phyloP scores from a whole-genome alignment of 495 filamentous ascomycete species.

The Xylaria castorea region DNA sequence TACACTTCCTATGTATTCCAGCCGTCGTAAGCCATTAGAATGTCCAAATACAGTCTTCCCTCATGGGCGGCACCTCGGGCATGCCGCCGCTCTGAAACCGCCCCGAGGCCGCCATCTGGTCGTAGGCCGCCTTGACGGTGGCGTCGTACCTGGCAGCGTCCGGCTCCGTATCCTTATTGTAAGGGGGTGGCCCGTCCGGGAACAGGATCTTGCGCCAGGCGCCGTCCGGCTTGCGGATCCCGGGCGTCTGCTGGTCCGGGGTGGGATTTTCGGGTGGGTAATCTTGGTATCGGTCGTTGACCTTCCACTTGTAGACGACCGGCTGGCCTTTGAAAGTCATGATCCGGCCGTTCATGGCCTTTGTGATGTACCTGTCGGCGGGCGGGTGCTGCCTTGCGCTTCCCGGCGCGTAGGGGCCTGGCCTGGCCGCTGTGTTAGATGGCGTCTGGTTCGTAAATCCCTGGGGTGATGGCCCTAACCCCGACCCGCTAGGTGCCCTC shows the following conservation, averaged over 20 bases:
- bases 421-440: constrained; percentile 12
- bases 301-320: constrained; percentile 47
- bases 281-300: constrained; percentile 37
- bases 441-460: not conserved
- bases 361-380: constrained; percentile 46
- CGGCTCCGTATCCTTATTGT: constrained; percentile 60
- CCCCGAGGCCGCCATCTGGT: constrained; percentile 64
- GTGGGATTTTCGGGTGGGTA: constrained; percentile 29
- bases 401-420: constrained; percentile 48
- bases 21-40: constrained; percentile 52
- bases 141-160: constrained; percentile 54
- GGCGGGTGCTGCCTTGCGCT: constrained; percentile 53
- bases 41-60: constrained; percentile 75
- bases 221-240: constrained; percentile 48
- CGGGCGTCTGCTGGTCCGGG: constrained; percentile 37
- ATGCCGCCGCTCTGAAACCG: constrained; percentile 67
- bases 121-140: constrained; percentile 61
- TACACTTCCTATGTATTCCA: constrained; percentile 9
- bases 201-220: constrained; percentile 68
- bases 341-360: constrained; percentile 40
- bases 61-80: constrained; percentile 74
- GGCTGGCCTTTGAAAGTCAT: constrained; percentile 50
- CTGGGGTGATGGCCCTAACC: constrained; percentile 1
- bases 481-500: not conserved
- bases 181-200: constrained; percentile 69